These are phyloP conservation scores for Emericellopsis cladophorae DNA, from an alignment of 2,329 filamentous ascomycete species.

Conservation along the genomic window DNA sequence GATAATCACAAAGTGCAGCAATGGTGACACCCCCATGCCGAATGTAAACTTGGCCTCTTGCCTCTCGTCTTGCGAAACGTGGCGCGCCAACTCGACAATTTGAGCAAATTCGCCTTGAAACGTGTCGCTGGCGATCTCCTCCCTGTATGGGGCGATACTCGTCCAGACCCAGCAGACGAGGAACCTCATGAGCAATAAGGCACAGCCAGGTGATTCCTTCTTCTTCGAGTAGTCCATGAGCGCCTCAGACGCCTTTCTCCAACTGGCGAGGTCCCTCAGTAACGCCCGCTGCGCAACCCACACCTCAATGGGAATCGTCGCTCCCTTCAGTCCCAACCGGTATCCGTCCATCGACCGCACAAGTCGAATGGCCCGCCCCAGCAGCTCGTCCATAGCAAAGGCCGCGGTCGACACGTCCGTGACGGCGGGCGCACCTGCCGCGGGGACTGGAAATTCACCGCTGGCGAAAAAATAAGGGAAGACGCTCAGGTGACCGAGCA, in stretches of 20 bases:
- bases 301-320: not conserved
- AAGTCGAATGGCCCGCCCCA: constrained; percentile 15
- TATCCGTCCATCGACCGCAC: constrained; percentile 14
- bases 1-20: constrained; percentile 21
- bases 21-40: constrained; percentile 24
- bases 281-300: not conserved
- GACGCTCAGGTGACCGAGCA: constrained; percentile 23
- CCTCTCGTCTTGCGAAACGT: not conserved
- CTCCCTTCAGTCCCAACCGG: constrained; percentile 3
- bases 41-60: constrained; percentile 19
- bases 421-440: too few species aligned
- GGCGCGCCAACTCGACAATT: constrained; percentile 14
- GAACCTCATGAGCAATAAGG: constrained; percentile 16
- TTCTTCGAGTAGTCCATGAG: constrained; percentile 1
- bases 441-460: not conserved
- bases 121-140: constrained; percentile 21
- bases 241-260: not conserved
- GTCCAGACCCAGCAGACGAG: constrained; percentile 19
- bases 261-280: not conserved
- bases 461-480: constrained; percentile 24
- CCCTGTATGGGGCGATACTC: constrained; percentile 11
- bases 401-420: constrained; percentile 9
- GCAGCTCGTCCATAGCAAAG: constrained; percentile 13
- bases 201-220: constrained; percentile 1
- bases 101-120: constrained; percentile 14